A percentile compares a stretch with the other conserved stretches of the same genome.
These are phyloP conservation scores for Vanderwaltozyma verrucispora DNA, from an alignment of 805 yeast species.

Conservation along the genomic window DNA sequence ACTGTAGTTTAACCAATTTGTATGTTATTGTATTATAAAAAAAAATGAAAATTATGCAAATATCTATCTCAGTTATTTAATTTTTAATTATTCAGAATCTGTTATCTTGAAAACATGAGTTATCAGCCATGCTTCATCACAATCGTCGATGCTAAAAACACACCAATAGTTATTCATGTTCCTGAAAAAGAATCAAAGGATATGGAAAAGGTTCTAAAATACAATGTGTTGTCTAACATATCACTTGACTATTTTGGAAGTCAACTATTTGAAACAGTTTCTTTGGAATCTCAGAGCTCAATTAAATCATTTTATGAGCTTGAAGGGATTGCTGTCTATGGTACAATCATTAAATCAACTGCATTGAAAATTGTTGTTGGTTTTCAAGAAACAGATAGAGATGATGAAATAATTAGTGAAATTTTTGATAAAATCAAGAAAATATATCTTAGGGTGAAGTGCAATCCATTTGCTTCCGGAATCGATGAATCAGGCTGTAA, in stretches of 20 bases:
- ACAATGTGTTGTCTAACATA: slow-evolving; percentile 25
- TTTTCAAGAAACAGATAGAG: slow-evolving; percentile 7
- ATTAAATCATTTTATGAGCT: slow-evolving; percentile 19
- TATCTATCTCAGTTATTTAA: no score
- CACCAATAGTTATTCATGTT: slow-evolving; percentile 21
- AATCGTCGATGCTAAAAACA: slow-evolving; percentile 16
- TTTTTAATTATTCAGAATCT: no score
- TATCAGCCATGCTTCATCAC: slow-evolving; percentile 16
- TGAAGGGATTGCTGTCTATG: slow-evolving; percentile 25
- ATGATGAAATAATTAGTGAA: slow-evolving; percentile 8
- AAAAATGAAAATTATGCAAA: no score
- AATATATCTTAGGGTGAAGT: slow-evolving; percentile 17
- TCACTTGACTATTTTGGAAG: slow-evolving; percentile 27
- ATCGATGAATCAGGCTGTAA: slow-evolving; percentile 1
- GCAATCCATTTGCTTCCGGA: slow-evolving; percentile 18
- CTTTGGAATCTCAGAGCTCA: slow-evolving; percentile 8
- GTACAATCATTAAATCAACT: slow-evolving; percentile 20
- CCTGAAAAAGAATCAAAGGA: slow-evolving; percentile 10
- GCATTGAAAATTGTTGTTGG: slow-evolving; percentile 26
- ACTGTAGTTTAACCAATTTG: no score
- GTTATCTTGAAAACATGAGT: no score
- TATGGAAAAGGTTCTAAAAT: slow-evolving; percentile 18
- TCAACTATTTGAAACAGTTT: slow-evolving; percentile 9
- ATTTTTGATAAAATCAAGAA: slow-evolving; percentile 17
- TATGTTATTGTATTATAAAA: no score